A percentile compares a stretch with the other conserved stretches of the same genome.
phyloP scores from a whole-genome alignment of 1,139 yeast genomes.

The Suhomyces terraborum region DNA sequence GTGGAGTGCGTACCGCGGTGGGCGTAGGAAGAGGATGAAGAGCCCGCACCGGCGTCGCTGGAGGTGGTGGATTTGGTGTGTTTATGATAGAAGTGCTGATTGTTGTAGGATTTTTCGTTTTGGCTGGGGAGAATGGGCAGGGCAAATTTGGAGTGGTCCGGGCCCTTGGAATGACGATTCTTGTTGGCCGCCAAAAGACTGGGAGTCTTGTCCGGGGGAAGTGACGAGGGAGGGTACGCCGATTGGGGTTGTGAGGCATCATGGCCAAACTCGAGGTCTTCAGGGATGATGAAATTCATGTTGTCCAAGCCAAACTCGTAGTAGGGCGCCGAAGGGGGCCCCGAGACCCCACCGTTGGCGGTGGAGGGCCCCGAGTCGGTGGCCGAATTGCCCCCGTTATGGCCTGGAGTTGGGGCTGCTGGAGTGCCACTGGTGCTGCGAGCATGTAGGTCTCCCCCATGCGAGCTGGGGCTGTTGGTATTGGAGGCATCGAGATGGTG shows the following conservation, averaged over 20 bases:
- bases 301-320: conserved; percentile 32
- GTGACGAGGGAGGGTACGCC: conserved; percentile 39
- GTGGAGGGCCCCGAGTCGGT: background rate
- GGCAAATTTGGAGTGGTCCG: conserved; percentile 23
- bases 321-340: conserved; percentile 12
- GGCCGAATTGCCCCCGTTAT: conserved; percentile 1
- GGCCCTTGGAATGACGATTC: conserved; percentile 11
- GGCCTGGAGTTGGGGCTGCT: conserved; percentile 6
- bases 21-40: background rate
- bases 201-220: conserved; percentile 31
- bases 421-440: conserved; percentile 13
- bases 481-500: conserved; percentile 15
- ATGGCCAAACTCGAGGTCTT: conserved; percentile 26
- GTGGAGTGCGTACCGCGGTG: background rate
- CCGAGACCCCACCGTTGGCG: conserved; percentile 2
- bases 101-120: conserved; percentile 45
- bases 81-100: conserved; percentile 46
- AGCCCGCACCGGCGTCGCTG: background rate
- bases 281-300: conserved; percentile 33
- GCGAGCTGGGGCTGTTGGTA: conserved; percentile 17
- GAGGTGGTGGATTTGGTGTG: conserved; percentile 18
- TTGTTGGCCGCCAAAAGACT: conserved; percentile 29
- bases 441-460: conserved; percentile 13
- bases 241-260: conserved; percentile 24
- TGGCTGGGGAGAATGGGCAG: conserved; percentile 50